Evolutionary conservation across 352 stramenopile species (phyloP), one percentile per base, ranked within the genome.

Genomic region (Globisporangium nunn): DNA sequence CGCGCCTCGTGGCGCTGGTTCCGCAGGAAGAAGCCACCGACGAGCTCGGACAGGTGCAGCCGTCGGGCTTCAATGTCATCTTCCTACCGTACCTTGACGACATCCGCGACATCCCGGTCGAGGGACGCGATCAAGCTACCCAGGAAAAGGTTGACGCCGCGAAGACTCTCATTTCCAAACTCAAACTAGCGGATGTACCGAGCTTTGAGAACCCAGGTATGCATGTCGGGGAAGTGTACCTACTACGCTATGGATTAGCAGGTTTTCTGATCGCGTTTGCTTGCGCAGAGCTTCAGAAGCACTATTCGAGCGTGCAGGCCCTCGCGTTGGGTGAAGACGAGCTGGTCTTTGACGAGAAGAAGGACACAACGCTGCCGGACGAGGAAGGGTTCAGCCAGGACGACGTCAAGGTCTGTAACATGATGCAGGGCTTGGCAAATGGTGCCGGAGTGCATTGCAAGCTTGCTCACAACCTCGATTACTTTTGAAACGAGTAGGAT

Each of bases 41-140:
- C 43, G 78, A 93, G 50, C 74, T 91, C 50, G 84, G 84, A 12
- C 84, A 93, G 62, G 69, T 93, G 23, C 81, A 89, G 59, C 79
- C 81, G 1, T 80, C 80, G 40, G 84, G 84, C 6, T 88, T 93
- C 53, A 77, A 83, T 41, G 71, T 91, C 18, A 62, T 93, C 28
- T 91, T 91, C 50, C 68, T 93, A 43, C 79, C 84, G 29, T 93
- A 88, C 50, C 47, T 90, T 28, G 84, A 93, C 58, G 84, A 93
- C 52, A 88, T 93, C 51, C 84, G 84, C 40, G 77, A 88, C 29
- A 62, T 91, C 18, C 63, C 72, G 14, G 66, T 75, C 4, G 76
- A 83, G 6, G 37, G 58, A 17, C 50, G 75, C 28, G 66, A 70
- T 39, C 70, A 62, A 50, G 77, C 77, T 3, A 62, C 54, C 1